These are phyloP conservation scores for Knoxia roxburghii DNA, from an alignment of 257 asterid species.

Conservation along the genomic window DNA sequence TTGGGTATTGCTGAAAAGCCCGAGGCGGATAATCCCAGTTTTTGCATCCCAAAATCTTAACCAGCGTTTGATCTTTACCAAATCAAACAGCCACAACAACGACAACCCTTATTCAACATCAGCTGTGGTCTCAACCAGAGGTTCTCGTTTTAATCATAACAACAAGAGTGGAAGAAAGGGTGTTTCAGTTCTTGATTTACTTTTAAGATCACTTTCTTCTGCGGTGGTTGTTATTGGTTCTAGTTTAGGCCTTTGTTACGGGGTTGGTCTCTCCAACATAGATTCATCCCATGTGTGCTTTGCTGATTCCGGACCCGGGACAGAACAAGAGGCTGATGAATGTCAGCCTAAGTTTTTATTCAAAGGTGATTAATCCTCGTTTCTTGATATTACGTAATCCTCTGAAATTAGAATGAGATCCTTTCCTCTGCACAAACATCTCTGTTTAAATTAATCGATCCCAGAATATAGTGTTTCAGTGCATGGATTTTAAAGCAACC, in stretches of 20 bases:
- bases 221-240: constrained; percentile 42
- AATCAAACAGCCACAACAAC: constrained; percentile 20
- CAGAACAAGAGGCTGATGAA: constrained; percentile 21
- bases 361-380: constrained; percentile 33
- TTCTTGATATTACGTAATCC: too few relatives aligned
- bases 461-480: too few relatives aligned
- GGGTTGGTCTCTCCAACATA: constrained; percentile 23
- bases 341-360: constrained; percentile 46
- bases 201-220: constrained; percentile 37
- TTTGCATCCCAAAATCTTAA: constrained; percentile 24
- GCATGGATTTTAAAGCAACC: neutral
- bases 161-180: constrained; percentile 18
- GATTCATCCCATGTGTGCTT: constrained; percentile 35
- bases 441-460: too few relatives aligned
- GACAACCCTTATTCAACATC: constrained; percentile 11
- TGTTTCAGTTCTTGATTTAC: constrained; percentile 21
- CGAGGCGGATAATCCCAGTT: constrained; percentile 23
- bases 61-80: constrained; percentile 25
- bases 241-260: constrained; percentile 37
- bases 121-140: constrained; percentile 6
- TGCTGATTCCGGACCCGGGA: constrained; percentile 57
- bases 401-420: too few relatives aligned
- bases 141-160: constrained; percentile 18
- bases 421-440: too few relatives aligned
- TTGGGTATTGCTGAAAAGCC: constrained; percentile 42